Conservation (phyloP, 1,284 basidiomycete species). For the Apiotrichum veenhuisii region DNA sequence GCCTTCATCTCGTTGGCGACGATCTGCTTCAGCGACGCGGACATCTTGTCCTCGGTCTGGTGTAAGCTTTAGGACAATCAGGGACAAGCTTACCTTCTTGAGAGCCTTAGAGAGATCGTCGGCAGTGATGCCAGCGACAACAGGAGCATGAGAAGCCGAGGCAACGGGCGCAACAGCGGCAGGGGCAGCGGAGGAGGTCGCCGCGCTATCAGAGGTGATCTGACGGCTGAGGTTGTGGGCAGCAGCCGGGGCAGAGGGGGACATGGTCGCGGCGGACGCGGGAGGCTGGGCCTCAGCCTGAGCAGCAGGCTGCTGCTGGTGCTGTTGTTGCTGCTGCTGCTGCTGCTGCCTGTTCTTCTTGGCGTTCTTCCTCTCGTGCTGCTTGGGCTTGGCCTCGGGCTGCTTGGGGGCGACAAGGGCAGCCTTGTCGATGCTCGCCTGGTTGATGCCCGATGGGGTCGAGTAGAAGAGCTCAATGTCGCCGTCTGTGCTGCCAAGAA, state of each 20-base stretch:
- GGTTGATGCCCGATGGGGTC: slow-evolving; percentile 29
- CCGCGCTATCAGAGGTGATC: not conserved
- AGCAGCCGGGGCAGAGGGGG: not conserved
- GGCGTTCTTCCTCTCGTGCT: slow-evolving; percentile 3
- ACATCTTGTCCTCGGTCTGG: slow-evolving; percentile 31
- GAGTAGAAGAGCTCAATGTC: slow-evolving; percentile 33
- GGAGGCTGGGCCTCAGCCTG: not conserved
- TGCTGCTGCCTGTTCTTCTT: slow-evolving; percentile 7
- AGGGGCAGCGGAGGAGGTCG: not conserved
- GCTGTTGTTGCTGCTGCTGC: not conserved
- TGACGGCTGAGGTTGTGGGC: not conserved
- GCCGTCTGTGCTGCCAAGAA: slow-evolving; percentile 15
- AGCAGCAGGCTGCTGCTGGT: slow-evolving; percentile 1
- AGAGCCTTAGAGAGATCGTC: slow-evolving; percentile 16
- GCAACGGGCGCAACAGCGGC: not conserved
- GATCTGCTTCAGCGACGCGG: slow-evolving; percentile 20
- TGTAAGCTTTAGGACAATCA: not conserved
- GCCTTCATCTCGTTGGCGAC: slow-evolving; percentile 10
- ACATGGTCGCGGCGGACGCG: not conserved
- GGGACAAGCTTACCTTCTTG: slow-evolving; percentile 8
- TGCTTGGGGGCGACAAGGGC: not conserved
- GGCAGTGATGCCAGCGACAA: slow-evolving; percentile 1
- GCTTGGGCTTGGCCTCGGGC: slow-evolving; percentile 1
- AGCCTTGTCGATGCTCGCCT: slow-evolving; percentile 22
- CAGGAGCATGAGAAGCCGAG: not conserved